phyloP scores from a whole-genome alignment of 495 filamentous ascomycete genomes.

The Tuber brumale region DNA sequence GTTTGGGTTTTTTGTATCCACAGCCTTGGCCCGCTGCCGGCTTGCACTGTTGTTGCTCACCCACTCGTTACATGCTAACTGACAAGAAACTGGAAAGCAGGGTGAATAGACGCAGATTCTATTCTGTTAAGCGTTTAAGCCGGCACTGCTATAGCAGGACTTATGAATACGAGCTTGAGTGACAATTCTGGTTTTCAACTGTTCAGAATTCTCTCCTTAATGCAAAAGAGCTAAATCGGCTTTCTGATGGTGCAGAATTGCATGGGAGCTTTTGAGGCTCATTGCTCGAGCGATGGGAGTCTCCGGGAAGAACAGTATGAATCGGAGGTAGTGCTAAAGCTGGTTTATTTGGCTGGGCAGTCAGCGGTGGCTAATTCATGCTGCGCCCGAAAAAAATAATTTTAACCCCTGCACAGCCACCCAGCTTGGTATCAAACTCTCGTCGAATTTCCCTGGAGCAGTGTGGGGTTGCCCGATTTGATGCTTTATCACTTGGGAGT shows the following conservation, averaged over 20 bases:
- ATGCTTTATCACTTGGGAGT: too few relatives aligned
- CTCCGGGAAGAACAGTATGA: too few relatives aligned
- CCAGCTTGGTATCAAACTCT: too few relatives aligned
- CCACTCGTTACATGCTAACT: not conserved
- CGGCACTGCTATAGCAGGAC: not conserved
- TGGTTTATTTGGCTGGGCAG: too few relatives aligned
- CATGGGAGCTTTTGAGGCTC: not conserved
- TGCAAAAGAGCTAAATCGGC: not conserved
- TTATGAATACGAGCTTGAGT: not conserved
- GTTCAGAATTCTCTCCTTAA: not conserved
- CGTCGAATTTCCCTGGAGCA: too few relatives aligned
- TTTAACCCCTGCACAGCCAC: too few relatives aligned
- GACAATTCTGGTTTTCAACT: not conserved
- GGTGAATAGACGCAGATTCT: fast-evolving
- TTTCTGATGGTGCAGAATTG: not conserved
- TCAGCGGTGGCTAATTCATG: too few relatives aligned
- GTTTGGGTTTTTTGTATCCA: not conserved
- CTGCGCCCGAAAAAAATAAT: too few relatives aligned
- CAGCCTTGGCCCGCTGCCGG: not conserved
- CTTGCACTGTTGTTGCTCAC: not conserved
- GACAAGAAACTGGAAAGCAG: not conserved
- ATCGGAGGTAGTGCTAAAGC: too few relatives aligned
- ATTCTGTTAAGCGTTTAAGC: not conserved
- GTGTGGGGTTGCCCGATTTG: too few relatives aligned
- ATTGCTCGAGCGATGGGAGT: too few relatives aligned